Base-by-base conservation (phyloP, 306 rosid genomes). In the Fragaria nilgerrensis region DNA sequence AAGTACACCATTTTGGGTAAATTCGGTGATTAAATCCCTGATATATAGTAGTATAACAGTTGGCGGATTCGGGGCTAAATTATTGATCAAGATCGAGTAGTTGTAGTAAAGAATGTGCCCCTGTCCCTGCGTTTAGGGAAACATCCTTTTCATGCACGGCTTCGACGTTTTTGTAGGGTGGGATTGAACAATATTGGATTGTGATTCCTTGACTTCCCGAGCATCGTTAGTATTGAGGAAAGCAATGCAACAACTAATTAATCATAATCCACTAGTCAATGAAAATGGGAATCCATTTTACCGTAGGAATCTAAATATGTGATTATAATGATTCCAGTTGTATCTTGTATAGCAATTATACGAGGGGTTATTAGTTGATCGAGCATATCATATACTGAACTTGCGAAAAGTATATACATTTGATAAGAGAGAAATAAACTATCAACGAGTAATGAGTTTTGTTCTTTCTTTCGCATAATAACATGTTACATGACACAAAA, bases 101-200 rank as follows among this genome's bases (percentile, higher is more conserved):
- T 37, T 27, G 13, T 0, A 20, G 29, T 19, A 19, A 37, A 36
- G 48, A 20, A 36, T 17, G 27, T 47, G 39, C 23, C 59, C 55
- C 41, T 47, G 41, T 25, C 41, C 11, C 63, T 19, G 5, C 7
- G 15, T 16, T 72, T 49, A 50, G 19, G 74, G 75, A 5, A 49
- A 71, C 58, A 49, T 71, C 75, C 23, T 50, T 72, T 50, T 72
- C 75, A 32, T 66, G 48, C 75, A 50, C 37, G 70, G 48, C 70
- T 66, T 37, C 44, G 70, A 66, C 70, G 70, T 37, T 66, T 66
- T 36, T 37, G 29, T 48, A 66, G n/a, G 68, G 27, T 8, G 7
- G 25, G 47, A 23, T 9, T 7, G 62, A 7, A 5, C 1, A 32
- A 32, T 32, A 36, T 19, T 65, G 25, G 70, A 65, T 66, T 13